Percentiles rank a stretch among this genome's conserved stretches.
phyloP scores from a whole-genome alignment of 768 basidiomycete species.

The Aureoboletus auriporus region DNA sequence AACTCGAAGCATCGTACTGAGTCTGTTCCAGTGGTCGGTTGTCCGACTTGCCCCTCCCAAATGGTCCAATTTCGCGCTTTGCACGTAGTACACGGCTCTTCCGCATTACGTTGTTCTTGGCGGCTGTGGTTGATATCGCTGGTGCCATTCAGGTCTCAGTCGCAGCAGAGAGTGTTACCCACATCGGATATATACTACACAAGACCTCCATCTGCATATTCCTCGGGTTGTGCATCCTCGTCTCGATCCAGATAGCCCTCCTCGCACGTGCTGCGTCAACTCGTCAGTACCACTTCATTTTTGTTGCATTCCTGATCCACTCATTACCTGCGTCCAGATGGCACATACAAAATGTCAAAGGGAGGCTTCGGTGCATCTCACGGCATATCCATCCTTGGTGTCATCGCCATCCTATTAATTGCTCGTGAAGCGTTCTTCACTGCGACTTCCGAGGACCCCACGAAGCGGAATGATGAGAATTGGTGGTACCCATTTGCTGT shows the following conservation, averaged over 20 bases:
- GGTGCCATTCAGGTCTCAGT: constrained; percentile 17
- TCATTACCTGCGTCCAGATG: constrained; percentile 12
- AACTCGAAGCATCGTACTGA: background rate
- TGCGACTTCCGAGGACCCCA: constrained; percentile 15
- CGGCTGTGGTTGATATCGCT: constrained; percentile 24
- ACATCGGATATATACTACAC: constrained; percentile 20
- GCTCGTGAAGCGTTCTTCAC: constrained; percentile 29
- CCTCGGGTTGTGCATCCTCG: constrained; percentile 24
- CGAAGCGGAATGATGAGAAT: constrained; percentile 26
- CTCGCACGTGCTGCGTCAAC: constrained; percentile 12
- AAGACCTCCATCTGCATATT: constrained; percentile 25
- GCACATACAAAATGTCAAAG: constrained; percentile 15
- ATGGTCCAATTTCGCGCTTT: constrained; percentile 18
- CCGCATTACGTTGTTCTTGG: constrained; percentile 22
- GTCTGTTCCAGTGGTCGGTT: constrained; percentile 11
- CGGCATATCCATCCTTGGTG: constrained; percentile 23
- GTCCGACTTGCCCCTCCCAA: constrained; percentile 23
- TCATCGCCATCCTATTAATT: constrained; percentile 25
- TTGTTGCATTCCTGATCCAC: background rate
- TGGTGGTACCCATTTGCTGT: constrained; percentile 33
- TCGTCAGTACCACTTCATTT: constrained; percentile 9
- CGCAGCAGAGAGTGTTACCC: constrained; percentile 3
- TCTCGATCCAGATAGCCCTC: constrained; percentile 23
- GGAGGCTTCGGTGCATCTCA: constrained; percentile 18
- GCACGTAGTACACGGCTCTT: constrained; percentile 21